Conservation (phyloP, 768 basidiomycete species). For the Boletus rex-veris region DNA sequence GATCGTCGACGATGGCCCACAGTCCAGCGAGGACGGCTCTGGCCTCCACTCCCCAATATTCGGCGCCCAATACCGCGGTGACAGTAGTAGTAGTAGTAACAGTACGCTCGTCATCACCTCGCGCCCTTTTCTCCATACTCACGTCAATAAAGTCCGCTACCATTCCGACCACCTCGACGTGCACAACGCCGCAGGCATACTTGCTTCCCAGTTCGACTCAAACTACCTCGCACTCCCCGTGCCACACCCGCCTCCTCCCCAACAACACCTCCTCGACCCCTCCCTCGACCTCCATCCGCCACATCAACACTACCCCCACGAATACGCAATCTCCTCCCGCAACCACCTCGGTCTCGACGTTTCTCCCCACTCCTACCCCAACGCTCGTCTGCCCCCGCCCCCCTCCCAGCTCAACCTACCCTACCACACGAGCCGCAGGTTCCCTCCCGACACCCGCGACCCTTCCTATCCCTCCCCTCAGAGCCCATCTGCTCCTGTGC, state of each 20-base stretch:
- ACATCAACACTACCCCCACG: constrained; percentile 34
- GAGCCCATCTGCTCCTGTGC: constrained; percentile 17
- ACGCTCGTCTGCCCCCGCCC: constrained; percentile 41
- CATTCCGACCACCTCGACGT: constrained; percentile 42
- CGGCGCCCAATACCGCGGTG: constrained; percentile 45
- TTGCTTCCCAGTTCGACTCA: constrained; percentile 53
- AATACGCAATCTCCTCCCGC: constrained; percentile 37
- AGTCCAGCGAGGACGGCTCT: constrained; percentile 74
- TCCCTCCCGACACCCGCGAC: constrained; percentile 38
- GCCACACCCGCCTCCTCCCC: constrained; percentile 2
- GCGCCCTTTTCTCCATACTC: constrained; percentile 42
- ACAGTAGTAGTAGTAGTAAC: constrained; percentile 33
- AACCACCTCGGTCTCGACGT: constrained; percentile 46
- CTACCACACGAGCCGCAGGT: constrained; percentile 31
- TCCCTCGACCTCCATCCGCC: constrained; percentile 43
- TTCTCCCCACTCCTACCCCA: constrained; percentile 38
- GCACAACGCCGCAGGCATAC: constrained; percentile 46
- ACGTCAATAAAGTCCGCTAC: constrained; percentile 70
- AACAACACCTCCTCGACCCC: constrained; percentile 45
- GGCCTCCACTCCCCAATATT: constrained; percentile 73
- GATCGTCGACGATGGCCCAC: constrained; percentile 60
- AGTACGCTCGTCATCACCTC: constrained; percentile 42
- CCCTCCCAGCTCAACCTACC: constrained; percentile 19
- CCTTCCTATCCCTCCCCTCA: constrained; percentile 35
- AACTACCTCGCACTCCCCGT: constrained; percentile 36